These are phyloP conservation scores for Aureobasidium zeae DNA, from an alignment of 2,329 filamentous ascomycete species.

Conservation along the genomic window DNA sequence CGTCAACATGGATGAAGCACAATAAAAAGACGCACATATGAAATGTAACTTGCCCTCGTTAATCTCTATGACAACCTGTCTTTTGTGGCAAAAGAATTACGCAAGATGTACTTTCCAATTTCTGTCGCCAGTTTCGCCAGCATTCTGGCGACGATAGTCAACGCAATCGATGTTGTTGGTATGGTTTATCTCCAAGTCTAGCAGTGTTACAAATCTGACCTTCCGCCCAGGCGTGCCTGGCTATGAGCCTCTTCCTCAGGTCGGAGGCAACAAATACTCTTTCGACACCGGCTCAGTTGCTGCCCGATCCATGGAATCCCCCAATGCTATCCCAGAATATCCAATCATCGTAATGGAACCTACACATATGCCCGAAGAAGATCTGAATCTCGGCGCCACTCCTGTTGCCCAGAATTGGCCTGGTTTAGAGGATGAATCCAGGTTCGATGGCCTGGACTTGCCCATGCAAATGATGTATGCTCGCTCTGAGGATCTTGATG, in stretches of 20 bases:
- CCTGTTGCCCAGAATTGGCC: no score
- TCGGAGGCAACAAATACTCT: not conserved
- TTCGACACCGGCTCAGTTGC: not conserved
- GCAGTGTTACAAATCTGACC: no score
- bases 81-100: not conserved
- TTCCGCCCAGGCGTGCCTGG: not conserved
- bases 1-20: no score
- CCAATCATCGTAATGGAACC: not conserved
- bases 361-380: conserved; percentile 8
- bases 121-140: not conserved
- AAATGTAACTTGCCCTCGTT: not conserved
- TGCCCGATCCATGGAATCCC: not conserved
- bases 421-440: no score
- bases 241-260: not conserved
- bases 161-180: not conserved
- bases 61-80: not conserved
- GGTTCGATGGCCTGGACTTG: no score
- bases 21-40: not conserved
- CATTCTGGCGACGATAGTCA: not conserved
- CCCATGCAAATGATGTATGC: no score
- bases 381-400: no score
- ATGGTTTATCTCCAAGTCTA: no score
- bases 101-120: not conserved
- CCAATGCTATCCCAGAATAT: not conserved
- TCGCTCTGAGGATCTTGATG: no score